Base-by-base conservation (phyloP, 305 asterid genomes). In the Fraxinus platypoda region DNA sequence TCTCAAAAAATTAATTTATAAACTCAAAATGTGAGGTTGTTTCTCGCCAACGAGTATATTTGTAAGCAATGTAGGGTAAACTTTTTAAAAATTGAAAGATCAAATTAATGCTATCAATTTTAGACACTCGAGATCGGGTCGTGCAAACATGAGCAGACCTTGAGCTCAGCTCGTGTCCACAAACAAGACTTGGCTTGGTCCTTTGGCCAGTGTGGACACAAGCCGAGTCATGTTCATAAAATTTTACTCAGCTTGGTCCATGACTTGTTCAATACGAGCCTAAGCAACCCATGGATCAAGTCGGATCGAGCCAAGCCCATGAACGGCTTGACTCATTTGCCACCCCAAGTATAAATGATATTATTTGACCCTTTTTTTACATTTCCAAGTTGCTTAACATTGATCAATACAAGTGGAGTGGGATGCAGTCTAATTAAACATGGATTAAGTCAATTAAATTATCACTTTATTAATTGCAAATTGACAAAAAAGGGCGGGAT, bases 381-480 rank as follows among this genome's bases (percentile, higher is more conserved):
- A 52, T 52, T 52, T n/a, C 21, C 62, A 0, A 52, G 62, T 17
- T 52, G 0, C 23, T 52, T 52, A 17, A 52, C 8, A 49, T 49
- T 49, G 6, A 49, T 4, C 62, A 5, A 52, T 52, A 17, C 0
- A 52, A 17, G 64, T 52, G 8, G 25, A 5, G 64, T 52, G 9
- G 23, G 8, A n/a, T 17, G 8, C 0, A 52, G 7, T 15, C 59
- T 6, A n/a, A 57, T 57, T 8, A 79, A 38, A 57, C 30, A 2
- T 43, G 13, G 31, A 7, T 57, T 28, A 21, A 70, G 84, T 81
- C 82, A 84, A 84, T 71, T 28, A 77, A 2, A 35, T 26, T 62
- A 21, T 59, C 19, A 73, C 15, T 72, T 78, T 37, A 72, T 43
- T 74, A 78, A 77, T 73, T 78, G 74, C 75, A 9, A 81, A 49